Conservation (phyloP, 495 filamentous ascomycete species). For the Penicillium egyptiacum region DNA sequence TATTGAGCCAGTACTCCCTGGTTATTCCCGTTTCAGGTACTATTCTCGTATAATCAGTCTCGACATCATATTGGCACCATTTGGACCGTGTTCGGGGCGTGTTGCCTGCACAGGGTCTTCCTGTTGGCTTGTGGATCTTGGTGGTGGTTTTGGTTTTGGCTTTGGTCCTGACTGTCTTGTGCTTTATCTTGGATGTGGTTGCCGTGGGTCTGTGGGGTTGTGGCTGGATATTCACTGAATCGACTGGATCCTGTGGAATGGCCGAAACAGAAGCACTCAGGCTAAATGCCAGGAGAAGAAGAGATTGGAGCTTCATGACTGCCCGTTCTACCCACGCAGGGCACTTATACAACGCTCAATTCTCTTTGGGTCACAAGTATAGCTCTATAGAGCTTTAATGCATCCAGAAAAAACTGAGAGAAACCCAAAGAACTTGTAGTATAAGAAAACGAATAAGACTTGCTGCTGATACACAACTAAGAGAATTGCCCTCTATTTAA, state of each 20-base stretch:
- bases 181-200: not conserved
- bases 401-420: not conserved
- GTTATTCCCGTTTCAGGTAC: slow-evolving; percentile 43
- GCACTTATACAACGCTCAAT: not conserved
- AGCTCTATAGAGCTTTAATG: not conserved
- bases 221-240: not conserved
- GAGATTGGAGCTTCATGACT: slow-evolving; percentile 1
- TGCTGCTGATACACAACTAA: not conserved
- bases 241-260: not conserved
- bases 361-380: not conserved
- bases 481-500: not conserved
- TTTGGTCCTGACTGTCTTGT: slow-evolving; percentile 2
- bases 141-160: slow-evolving; percentile 6
- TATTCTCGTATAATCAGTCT: slow-evolving; percentile 50
- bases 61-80: slow-evolving; percentile 46
- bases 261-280: slow-evolving; percentile 1
- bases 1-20: slow-evolving; percentile 35
- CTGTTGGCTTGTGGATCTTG: slow-evolving; percentile 4
- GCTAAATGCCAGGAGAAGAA: slow-evolving; percentile 1
- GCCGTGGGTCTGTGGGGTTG: not conserved
- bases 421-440: not conserved
- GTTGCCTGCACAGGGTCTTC: slow-evolving; percentile 36
- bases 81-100: slow-evolving; percentile 37
- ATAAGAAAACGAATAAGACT: not conserved
- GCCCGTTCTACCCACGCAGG: not conserved